Conservation (phyloP, 768 basidiomycete genomes). For the Mrakia blollopis region DNA sequence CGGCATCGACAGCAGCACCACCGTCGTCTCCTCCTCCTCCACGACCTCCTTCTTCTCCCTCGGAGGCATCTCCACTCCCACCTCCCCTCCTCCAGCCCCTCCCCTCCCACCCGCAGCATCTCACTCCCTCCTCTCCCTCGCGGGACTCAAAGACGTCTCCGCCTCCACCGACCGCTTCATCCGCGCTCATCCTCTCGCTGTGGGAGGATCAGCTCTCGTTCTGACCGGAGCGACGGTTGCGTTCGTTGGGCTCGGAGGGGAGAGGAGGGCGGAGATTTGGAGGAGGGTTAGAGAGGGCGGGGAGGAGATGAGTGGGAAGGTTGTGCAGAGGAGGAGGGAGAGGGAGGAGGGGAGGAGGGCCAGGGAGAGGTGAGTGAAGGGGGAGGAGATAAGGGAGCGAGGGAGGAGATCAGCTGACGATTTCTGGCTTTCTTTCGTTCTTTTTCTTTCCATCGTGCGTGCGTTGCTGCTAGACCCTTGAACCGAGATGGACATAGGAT, state of each 20-base stretch:
- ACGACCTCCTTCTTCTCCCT: slow-evolving; percentile 6
- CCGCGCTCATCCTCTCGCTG: neutral
- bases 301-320: neutral
- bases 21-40: neutral
- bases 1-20: neutral
- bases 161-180: neutral
- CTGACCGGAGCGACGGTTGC: neutral
- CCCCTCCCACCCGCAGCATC: neutral
- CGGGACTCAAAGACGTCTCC: no score
- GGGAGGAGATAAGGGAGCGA: neutral
- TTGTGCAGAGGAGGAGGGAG: slow-evolving; percentile 11
- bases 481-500: slow-evolving; percentile 15
- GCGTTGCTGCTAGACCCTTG: neutral
- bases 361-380: neutral
- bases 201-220: slow-evolving; percentile 6
- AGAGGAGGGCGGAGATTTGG: neutral
- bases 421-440: neutral
- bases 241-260: neutral
- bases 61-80: neutral
- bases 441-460: neutral
- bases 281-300: neutral
- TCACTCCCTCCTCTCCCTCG: neutral
- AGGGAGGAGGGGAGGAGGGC: slow-evolving; percentile 1
- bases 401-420: neutral
- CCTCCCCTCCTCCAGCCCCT: neutral